Base-by-base conservation (phyloP, 2,329 filamentous ascomycete genomes). In the Knufia fluminis region DNA sequence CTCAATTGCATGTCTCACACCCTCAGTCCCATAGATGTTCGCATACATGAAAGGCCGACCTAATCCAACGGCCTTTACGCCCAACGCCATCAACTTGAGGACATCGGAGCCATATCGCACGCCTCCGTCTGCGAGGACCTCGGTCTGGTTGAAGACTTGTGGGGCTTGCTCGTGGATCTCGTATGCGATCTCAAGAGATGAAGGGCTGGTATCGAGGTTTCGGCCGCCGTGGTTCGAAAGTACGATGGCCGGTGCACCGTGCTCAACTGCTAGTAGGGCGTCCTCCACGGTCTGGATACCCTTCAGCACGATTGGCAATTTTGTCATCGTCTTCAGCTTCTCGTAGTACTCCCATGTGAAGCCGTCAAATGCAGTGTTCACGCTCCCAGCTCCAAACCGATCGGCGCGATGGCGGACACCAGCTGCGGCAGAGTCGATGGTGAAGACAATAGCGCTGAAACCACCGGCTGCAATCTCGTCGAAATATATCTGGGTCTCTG, bases 191-290 rank as follows among this genome's bases (percentile, higher is more conserved):
- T n/a, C n/a, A n/a, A n/a, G n/a, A n/a, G n/a, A 85, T 68, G 0
- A 76, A 72, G 0, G 80, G 51, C 64, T 14, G 6, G 23, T 41
- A 44, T 79, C 76, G 1, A 77, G 64, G 1, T 74, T 72, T 17
- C 77, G 66, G 2, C 77, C 77, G 14, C 77, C 77, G 49, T 80
- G 77, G 52, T 80, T 81, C 54, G 71, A 76, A 23, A 80, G 53
- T 48, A 78, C 59, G 35, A 80, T 74, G 24, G 74, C 64, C 0
- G 74, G 3, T 4, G 17, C 10, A 0, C 74, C 74, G 46, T 68
- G 62, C 33, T 72, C 61, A 49, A 72, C 68, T 0, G 77, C 77
- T 24, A 68, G 57, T 14, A 67, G 68, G 0, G 76, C 76, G 57
- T 80, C 77, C 23, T 74, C 74, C 0, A 73, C 74, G 10, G 67